Evolutionary conservation across 805 yeast species (phyloP), one percentile per base, ranked within the genome.

Genomic region (Maudiozyma saulgeensis): DNA sequence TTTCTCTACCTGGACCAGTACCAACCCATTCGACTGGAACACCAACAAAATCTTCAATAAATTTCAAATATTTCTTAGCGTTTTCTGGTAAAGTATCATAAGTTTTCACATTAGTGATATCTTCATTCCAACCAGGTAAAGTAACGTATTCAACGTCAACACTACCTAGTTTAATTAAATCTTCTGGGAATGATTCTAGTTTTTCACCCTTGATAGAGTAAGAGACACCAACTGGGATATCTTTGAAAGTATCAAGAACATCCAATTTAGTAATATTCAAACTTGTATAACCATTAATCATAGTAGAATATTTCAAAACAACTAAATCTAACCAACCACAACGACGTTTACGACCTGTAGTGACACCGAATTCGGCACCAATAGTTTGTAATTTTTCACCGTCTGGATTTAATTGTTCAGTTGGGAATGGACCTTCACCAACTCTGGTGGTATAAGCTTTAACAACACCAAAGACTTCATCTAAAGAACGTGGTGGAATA

Each of bases 291-390:
- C 99, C 99, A 66, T 93, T 93, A 68, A 93, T 87, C 66, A 82
- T 70, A 50, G 89, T 81, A 38, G 97, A 88, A 73, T 93, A 91
- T 68, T 85, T 87, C 69, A 93, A 74, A 26, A 93, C 96, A 23
- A 93, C 98, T 60, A 93, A 75, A 71, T 93, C 99, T 65, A 93
- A 81, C 99, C 99, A 93, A 50, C 99, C 99, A 70, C 99, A 93
- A 73, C 99, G 83, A 76, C 99, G 86, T 78, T 90, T 89, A 74
- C 99, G 84, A 58, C 99, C 99, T 37, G 99, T 93, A 55, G 99
- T 93, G 59, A 93, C 99, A 71, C 99, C 99, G 62, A 67, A 87
- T 72, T 93, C 99, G 51, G 90, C 96, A 62, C 99, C 99, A 54
- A 93, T 87, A 42, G 76, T 71, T 69, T 93, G 99, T 64, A 93